Percentiles rank a stretch among this genome's conserved stretches.
These are phyloP conservation scores for Arthrocladium fulminans DNA, from an alignment of 2,329 filamentous ascomycete genomes.

Conservation along the genomic window DNA sequence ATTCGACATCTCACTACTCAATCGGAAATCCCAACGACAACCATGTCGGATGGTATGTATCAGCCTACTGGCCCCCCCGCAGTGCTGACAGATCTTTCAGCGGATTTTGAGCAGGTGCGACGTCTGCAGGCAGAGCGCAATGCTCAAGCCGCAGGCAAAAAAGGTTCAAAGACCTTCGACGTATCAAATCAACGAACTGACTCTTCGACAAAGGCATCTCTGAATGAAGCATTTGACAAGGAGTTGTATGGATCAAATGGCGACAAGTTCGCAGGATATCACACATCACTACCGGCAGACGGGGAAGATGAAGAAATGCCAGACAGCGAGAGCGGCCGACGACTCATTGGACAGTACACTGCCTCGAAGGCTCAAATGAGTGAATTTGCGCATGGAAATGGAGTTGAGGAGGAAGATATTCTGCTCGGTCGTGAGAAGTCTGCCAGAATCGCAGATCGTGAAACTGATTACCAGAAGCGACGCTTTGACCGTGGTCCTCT, in stretches of 20 bases:
- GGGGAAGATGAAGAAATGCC: slow-evolving; percentile 72
- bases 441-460: slow-evolving; percentile 80
- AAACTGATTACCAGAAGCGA: slow-evolving; percentile 96
- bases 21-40: slow-evolving; percentile 47
- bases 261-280: slow-evolving; percentile 22
- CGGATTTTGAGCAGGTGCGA: slow-evolving; percentile 80
- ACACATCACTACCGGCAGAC: slow-evolving; percentile 58
- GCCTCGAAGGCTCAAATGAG: slow-evolving; percentile 86
- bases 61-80: too few species aligned
- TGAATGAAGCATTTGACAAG: slow-evolving; percentile 33
- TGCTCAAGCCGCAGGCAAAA: slow-evolving; percentile 65
- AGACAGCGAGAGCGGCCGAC: slow-evolving; percentile 59
- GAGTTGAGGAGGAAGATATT: slow-evolving; percentile 86
- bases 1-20: too few species aligned
- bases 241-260: slow-evolving; percentile 46
- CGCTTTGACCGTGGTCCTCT: slow-evolving; percentile 73
- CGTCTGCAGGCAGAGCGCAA: slow-evolving; percentile 91
- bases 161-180: slow-evolving; percentile 73
- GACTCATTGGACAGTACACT: slow-evolving; percentile 90
- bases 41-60: slow-evolving; percentile 10
- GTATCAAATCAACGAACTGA: slow-evolving; percentile 71
- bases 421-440: slow-evolving; percentile 79
- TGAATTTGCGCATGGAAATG: slow-evolving; percentile 77
- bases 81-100: slow-evolving; percentile 24
- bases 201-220: slow-evolving; percentile 75